Base-by-base conservation (phyloP, 208 protist species). In the Angomonas ambiguus region DNA sequence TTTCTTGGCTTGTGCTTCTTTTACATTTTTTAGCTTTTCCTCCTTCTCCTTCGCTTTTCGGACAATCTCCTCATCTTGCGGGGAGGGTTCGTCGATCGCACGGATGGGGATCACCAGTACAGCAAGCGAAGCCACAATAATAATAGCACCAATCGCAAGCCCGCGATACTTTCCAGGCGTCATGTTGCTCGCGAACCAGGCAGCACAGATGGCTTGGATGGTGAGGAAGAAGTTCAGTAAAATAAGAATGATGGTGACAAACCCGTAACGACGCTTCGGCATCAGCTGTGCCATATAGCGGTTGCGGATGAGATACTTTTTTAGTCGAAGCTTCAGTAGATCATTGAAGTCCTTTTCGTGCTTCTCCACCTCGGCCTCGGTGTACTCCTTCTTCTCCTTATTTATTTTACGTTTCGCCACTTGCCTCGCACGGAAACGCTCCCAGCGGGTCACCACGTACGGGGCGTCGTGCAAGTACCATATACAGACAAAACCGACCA, bases 271-370 rank as follows among this genome's bases (percentile, higher is more conserved):
- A 13, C 77, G 76, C 35, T 77, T 63, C 3, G 83, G 79, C 30
- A 88, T 57, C 1, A 86, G 64, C 67, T 86, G 76, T 0, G 76
- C 74, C 76, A 83, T 82, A 66, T 83, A 86, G 30, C 80, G 76
- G 59, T 83, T 83, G 0, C 76, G 80, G 20, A 86, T 71, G 34
- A 83, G 74, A 57, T 78, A 72, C 8, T 51, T 62, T 20, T 56
- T 67, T 5, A 86, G 66, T 41, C 65, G 65, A 53, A 68, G 6
- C 59, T 27, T 18, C 49, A 56, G 49, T 45, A 45, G 16, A 8
- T 45, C 38, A 45, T 45, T 45, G 16, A 45, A 45, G 38, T 8
- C 38, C 11, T 8, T 45, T 45, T 45, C 38, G 38, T 45, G 8
- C 38, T 45, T 45, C 16, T 45, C 38, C 38, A 45, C 38, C 16